Evolutionary conservation across 371 early-diverging fungal species (phyloP).

Genomic region (Mortierella sp.): DNA sequence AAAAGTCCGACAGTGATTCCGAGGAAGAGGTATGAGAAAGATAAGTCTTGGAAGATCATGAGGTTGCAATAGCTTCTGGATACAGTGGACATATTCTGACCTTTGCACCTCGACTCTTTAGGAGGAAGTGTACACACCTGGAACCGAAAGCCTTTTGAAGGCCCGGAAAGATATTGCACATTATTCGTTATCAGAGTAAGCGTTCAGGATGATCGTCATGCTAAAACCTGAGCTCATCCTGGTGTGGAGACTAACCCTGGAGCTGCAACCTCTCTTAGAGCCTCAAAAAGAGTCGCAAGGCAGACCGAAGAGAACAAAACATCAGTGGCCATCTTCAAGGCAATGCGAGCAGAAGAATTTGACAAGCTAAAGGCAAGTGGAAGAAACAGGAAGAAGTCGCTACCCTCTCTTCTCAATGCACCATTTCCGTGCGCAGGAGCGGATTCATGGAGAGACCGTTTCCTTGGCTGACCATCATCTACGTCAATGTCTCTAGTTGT

Average conservation of each 20-base stretch:
- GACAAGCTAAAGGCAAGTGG: constrained; percentile 69
- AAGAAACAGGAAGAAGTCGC: too few relatives aligned
- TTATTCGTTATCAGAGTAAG: constrained; percentile 82
- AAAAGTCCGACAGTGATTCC: constrained; percentile 53
- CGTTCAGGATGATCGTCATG: too few relatives aligned
- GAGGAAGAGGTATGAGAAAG: constrained; percentile 55
- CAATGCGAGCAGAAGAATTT: constrained; percentile 83
- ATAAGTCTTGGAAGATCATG: too few relatives aligned
- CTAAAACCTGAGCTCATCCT: too few relatives aligned
- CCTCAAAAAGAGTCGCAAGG: constrained; percentile 72
- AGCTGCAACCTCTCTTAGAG: constrained; percentile 60
- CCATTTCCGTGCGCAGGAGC: too few relatives aligned
- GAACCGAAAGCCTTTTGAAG: constrained; percentile 73
- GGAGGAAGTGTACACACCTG: constrained; percentile 92
- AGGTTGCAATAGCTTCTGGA: too few relatives aligned
- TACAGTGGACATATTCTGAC: background rate
- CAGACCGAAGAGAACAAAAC: constrained; percentile 77
- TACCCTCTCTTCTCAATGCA: too few relatives aligned
- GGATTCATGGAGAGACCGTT: too few relatives aligned
- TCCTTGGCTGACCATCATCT: too few relatives aligned
- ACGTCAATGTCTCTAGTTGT: constrained; percentile 55
- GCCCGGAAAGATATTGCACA: constrained; percentile 80
- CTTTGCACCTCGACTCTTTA: constrained; percentile 21
- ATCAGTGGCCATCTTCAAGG: constrained; percentile 78
- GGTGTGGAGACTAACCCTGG: too few relatives aligned